Evolutionary conservation across 176 grass and related monocot species (phyloP), one percentile per base, ranked within the genome.

Genomic region (Elymus sibiricus): DNA sequence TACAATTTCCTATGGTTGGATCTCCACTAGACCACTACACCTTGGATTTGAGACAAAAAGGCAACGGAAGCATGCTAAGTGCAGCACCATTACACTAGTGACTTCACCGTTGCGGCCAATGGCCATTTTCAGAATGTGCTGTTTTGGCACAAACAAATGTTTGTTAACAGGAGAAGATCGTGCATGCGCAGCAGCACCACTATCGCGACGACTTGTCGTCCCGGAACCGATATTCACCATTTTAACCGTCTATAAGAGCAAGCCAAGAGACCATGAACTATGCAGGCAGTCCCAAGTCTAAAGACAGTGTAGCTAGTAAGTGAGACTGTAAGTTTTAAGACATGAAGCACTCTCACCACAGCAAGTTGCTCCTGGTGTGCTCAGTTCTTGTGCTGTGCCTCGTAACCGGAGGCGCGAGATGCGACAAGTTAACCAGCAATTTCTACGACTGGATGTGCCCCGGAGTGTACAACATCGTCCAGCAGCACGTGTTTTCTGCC

Each of bases 371-470:
- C 47, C 46, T 97, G 67, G 34, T 70, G 64, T 80, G 67, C 47
- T 83, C 86, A 31, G 26, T 89, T 31, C 29, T 97, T 32, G 60
- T 80, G 4, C 34, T 90, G 49, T 89, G 91, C 64, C 62, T 88
- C 5, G 66, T 69, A 64, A 78, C 12, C 69, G 70, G 12, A 51
- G 76, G 55, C 1, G 80, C 7, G 12, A 85, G 63, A 39, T 86
- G 82, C 25, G 47, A 94, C 56, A 58, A 97, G 78, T 84, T 94
- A 38, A 86, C 78, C 5, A 2, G 21, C 15, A 10, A 84, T 71
- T 97, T 84, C 68, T 97, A 94, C 9, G 28, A 35, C 17, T 10
- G 46, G 2, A 89, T 46, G 6, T 97, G 95, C 70, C 95, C 95
- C 40, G 77, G 89, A 25, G 47, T 91, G 32, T 63, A 88, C 59